A percentile compares a stretch with the other conserved stretches of the same genome.
Conservation (phyloP, 2,329 filamentous ascomycete genomes). For the Cladosporium colombiae region DNA sequence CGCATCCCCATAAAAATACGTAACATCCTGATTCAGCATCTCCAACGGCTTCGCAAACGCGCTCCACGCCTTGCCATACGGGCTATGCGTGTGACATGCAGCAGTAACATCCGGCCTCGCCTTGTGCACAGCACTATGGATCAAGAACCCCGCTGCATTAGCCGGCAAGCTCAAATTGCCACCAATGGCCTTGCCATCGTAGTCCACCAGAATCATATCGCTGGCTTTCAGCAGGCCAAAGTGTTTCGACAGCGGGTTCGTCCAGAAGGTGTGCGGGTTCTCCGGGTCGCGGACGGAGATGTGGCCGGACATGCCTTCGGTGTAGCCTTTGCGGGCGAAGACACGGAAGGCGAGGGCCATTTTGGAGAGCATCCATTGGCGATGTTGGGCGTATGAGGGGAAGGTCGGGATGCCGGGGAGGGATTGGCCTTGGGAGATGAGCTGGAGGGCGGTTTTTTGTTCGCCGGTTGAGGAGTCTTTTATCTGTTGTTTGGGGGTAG, state of each 20-base stretch:
- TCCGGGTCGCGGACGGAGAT: conserved; percentile 69
- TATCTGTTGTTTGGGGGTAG: background rate
- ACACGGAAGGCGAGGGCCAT: conserved; percentile 69
- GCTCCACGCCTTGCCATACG: conserved; percentile 67
- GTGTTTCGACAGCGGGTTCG: conserved; percentile 65
- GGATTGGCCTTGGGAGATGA: conserved; percentile 49
- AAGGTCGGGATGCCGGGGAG: conserved; percentile 60
- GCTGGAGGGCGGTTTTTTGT: conserved; percentile 37
- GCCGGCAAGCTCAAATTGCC: conserved; percentile 61
- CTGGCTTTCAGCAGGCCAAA: conserved; percentile 65
- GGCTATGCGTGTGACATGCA: conserved; percentile 69
- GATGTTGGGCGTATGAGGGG: conserved; percentile 55
- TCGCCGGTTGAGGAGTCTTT: too few species aligned
- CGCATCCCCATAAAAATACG: conserved; percentile 62
- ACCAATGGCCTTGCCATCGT: conserved; percentile 63
- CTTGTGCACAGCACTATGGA: conserved; percentile 70
- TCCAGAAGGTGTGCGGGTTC: conserved; percentile 65
- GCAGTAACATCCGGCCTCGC: conserved; percentile 68
- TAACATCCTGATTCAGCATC: conserved; percentile 70
- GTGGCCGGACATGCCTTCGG: conserved; percentile 69
- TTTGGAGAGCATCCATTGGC: conserved; percentile 64
- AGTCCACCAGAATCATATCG: conserved; percentile 68
- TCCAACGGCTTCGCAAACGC: conserved; percentile 65
- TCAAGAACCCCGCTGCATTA: conserved; percentile 69
- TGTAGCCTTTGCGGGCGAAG: conserved; percentile 65